These are phyloP conservation scores for Neurospora intermedia DNA, from an alignment of 495 filamentous ascomycete species.

Conservation along the genomic window DNA sequence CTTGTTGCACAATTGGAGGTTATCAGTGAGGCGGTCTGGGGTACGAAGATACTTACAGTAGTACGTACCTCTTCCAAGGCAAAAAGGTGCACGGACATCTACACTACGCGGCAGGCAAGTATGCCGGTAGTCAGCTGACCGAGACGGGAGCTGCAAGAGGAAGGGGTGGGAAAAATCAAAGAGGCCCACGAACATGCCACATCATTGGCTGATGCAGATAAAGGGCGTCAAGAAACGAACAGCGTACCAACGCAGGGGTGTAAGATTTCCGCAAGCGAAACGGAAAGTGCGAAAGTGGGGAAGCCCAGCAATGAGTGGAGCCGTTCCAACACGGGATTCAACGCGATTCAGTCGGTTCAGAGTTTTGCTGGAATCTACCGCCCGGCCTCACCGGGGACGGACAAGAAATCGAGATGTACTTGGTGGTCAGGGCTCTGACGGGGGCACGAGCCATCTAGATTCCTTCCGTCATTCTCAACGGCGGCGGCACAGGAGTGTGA, in stretches of 20 bases:
- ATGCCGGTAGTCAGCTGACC: neutral
- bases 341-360: neutral
- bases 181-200: neutral
- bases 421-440: neutral
- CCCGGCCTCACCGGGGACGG: slow-evolving; percentile 17
- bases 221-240: neutral
- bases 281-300: neutral
- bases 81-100: neutral
- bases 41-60: neutral
- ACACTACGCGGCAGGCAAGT: neutral
- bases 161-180: neutral
- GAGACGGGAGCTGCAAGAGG: neutral
- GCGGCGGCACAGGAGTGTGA: slow-evolving; percentile 5
- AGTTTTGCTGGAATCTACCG: slow-evolving; percentile 1
- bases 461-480: neutral
- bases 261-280: neutral
- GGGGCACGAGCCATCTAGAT: neutral
- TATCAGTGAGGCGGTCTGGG: neutral
- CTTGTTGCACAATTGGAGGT: neutral
- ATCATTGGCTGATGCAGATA: neutral
- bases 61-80: too few relatives aligned
- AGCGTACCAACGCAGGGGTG: neutral
- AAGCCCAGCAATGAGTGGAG: neutral
- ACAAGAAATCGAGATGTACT: neutral
- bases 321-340: neutral